These are phyloP conservation scores for Aspergillus pseudoviridinutans DNA, from an alignment of 2,329 filamentous ascomycete genomes.

Conservation along the genomic window DNA sequence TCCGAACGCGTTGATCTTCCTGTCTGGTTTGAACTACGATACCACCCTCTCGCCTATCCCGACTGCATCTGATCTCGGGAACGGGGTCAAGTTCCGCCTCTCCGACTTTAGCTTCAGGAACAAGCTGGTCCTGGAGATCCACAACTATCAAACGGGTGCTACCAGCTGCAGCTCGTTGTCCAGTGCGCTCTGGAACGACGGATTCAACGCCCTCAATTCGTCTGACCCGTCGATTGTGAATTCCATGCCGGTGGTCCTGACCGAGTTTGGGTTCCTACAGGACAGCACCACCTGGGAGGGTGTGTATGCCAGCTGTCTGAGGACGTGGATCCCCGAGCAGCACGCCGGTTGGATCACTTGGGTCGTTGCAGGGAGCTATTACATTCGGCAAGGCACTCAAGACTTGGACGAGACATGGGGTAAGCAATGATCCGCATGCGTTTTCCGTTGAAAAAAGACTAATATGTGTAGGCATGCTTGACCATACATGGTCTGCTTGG, in stretches of 20 bases:
- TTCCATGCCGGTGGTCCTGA: slow-evolving; percentile 39
- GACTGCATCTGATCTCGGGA: slow-evolving; percentile 30
- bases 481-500: slow-evolving; percentile 54
- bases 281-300: slow-evolving; percentile 44
- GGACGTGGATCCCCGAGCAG: slow-evolving; percentile 46
- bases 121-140: slow-evolving; percentile 48
- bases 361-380: slow-evolving; percentile 58
- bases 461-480: slow-evolving; percentile 43
- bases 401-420: slow-evolving; percentile 57
- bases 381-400: slow-evolving; percentile 50
- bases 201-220: slow-evolving; percentile 40
- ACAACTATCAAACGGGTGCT: slow-evolving; percentile 44
- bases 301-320: slow-evolving; percentile 53
- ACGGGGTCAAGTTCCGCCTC: slow-evolving; percentile 36
- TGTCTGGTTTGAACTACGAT: slow-evolving; percentile 48
- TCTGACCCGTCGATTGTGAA: slow-evolving; percentile 28
- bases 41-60: slow-evolving; percentile 37
- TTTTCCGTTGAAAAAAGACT: background rate
- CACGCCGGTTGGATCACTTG: slow-evolving; percentile 57
- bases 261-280: slow-evolving; percentile 49
- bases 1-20: slow-evolving; percentile 44
- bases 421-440: slow-evolving; percentile 6
- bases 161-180: slow-evolving; percentile 36
- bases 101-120: slow-evolving; percentile 37
- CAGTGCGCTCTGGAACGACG: slow-evolving; percentile 33